These are phyloP conservation scores for Hypsizygus ulmarius DNA, from an alignment of 1,284 basidiomycete species.

Conservation along the genomic window DNA sequence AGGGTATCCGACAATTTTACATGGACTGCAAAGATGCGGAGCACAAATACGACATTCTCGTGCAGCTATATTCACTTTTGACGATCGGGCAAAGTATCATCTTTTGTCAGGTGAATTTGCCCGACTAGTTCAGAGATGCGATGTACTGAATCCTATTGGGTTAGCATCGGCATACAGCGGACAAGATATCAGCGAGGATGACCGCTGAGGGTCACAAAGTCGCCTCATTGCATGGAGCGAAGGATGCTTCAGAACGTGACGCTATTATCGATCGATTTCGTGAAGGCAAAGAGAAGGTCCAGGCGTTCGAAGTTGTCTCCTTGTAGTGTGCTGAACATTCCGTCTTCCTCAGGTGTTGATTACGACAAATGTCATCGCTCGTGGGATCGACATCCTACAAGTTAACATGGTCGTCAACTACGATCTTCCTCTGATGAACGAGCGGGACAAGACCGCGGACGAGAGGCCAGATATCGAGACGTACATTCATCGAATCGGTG, in stretches of 20 bases:
- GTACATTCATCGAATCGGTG: constrained; percentile 97
- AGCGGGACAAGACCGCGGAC: constrained; percentile 52
- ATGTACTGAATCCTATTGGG: constrained; percentile 9
- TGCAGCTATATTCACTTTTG: constrained; percentile 86
- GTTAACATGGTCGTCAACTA: constrained; percentile 99
- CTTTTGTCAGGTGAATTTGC: constrained; percentile 78
- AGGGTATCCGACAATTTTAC: constrained; percentile 97
- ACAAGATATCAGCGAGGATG: constrained; percentile 91
- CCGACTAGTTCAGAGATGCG: background rate
- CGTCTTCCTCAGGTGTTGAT: constrained; percentile 60
- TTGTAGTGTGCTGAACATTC: background rate
- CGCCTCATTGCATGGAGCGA: constrained; percentile 93
- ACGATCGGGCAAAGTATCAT: constrained; percentile 98
- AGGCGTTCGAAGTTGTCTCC: background rate
- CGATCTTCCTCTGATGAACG: constrained; percentile 87
- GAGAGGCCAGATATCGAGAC: constrained; percentile 89
- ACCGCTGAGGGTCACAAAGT: constrained; percentile 94
- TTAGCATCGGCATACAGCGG: constrained; percentile 88
- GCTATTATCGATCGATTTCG: constrained; percentile 93
- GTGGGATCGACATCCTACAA: constrained; percentile 98
- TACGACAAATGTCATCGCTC: constrained; percentile 97
- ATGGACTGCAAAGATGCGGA: constrained; percentile 90
- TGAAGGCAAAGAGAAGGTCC: constrained; percentile 92
- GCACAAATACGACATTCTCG: constrained; percentile 95
- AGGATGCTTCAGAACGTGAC: constrained; percentile 88